These are phyloP conservation scores for Iodosphaeria phyllophila DNA, from an alignment of 2,329 filamentous ascomycete genomes.

Conservation along the genomic window DNA sequence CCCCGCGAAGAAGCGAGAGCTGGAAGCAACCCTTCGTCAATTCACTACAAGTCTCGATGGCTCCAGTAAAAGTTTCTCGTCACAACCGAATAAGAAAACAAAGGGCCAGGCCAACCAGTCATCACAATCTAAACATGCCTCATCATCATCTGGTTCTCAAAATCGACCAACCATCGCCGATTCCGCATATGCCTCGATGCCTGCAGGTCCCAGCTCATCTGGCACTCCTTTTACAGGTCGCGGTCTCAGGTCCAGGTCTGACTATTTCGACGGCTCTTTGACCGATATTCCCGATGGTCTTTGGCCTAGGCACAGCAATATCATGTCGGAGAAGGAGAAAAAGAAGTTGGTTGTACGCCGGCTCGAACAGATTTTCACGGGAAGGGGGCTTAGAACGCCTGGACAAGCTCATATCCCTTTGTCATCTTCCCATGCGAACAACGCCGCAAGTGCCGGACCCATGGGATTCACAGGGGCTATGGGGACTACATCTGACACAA, in stretches of 20 bases:
- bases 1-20: slow-evolving; percentile 52
- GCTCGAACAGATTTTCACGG: slow-evolving; percentile 67
- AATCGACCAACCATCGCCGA: slow-evolving; percentile 18
- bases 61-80: slow-evolving; percentile 21
- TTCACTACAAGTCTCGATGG: slow-evolving; percentile 47
- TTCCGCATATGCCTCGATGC: slow-evolving; percentile 54
- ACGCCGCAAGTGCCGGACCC: no score
- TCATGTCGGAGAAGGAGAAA: slow-evolving; percentile 54
- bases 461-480: slow-evolving; percentile 16
- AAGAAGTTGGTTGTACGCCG: slow-evolving; percentile 60
- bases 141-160: slow-evolving; percentile 32
- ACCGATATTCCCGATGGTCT: slow-evolving; percentile 54
- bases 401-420: no score
- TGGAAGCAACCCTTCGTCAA: slow-evolving; percentile 54
- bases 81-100: slow-evolving; percentile 22
- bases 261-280: slow-evolving; percentile 52
- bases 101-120: slow-evolving; percentile 22
- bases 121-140: slow-evolving; percentile 30
- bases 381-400: slow-evolving; percentile 30
- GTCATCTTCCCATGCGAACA: no score
- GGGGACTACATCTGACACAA: slow-evolving; percentile 2
- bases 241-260: no score
- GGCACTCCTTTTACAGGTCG: slow-evolving; percentile 36
- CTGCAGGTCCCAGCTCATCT: slow-evolving; percentile 26
- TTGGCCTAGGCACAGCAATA: slow-evolving; percentile 37